A percentile compares a stretch with the other conserved stretches of the same genome.
phyloP scores from a whole-genome alignment of 2,329 filamentous ascomycete species.

The Penicillium sp. region DNA sequence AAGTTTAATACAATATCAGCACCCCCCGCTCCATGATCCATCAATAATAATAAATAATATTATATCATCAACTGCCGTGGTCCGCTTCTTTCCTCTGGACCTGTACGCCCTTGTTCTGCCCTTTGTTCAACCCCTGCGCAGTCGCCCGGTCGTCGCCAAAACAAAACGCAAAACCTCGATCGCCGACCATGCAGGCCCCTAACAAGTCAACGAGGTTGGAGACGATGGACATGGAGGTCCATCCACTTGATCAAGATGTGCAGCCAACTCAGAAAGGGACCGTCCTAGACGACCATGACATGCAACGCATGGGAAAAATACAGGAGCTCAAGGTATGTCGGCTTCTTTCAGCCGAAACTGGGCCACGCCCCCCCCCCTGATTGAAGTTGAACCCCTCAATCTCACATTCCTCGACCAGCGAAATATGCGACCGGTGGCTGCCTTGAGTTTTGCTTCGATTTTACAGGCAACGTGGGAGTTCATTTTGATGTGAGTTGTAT shows the following conservation, averaged over 20 bases:
- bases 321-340: slow-evolving; percentile 33
- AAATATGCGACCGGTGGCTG: slow-evolving; percentile 42
- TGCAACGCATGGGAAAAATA: slow-evolving; percentile 41
- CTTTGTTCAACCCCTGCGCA: neutral
- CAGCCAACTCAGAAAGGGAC: slow-evolving; percentile 5
- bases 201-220: slow-evolving; percentile 8
- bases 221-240: slow-evolving; percentile 10
- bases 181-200: slow-evolving; percentile 8
- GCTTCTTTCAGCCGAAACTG: neutral
- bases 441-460: slow-evolving; percentile 44
- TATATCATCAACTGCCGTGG: slow-evolving; percentile 8
- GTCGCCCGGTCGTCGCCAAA: neutral
- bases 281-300: slow-evolving; percentile 28
- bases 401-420: slow-evolving; percentile 29
- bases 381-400: neutral
- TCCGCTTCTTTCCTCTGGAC: neutral
- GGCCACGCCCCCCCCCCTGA: neutral
- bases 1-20: slow-evolving; percentile 4
- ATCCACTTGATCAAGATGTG: slow-evolving; percentile 9
- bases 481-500: slow-evolving; percentile 38
- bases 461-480: slow-evolving; percentile 47
- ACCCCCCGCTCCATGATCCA: too few species aligned
- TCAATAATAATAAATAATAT: neutral
- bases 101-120: slow-evolving; percentile 6
- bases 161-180: neutral